Evolutionary conservation across 2,329 filamentous ascomycete genomes (phyloP), one percentile per base, ranked within the genome.

Genomic region (Epichloe gansuensis): DNA sequence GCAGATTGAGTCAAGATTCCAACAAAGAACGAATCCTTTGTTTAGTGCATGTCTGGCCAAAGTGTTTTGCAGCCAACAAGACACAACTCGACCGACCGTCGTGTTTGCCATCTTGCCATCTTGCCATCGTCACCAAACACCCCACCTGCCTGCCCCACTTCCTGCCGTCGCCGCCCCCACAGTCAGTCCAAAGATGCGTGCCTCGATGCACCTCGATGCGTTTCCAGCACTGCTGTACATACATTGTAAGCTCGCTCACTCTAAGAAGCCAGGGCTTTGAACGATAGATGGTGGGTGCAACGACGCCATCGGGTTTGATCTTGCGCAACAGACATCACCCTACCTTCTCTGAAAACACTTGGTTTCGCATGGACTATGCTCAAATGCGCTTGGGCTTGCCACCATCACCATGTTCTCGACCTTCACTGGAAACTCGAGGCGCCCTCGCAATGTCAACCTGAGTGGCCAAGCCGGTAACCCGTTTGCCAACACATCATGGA

Each of bases 371-470:
- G 25, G 47, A 34, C 47, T 39, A 12, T 40, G n/a, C 36, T 46
- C 9, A 25, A 44, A 17, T 13, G 47, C 51, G 42, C 25, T 41
- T 43, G 34, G 50, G 47, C 50, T 45, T 45, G 44, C 49, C 47
- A 51, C 44, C 59, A 60, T 59, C 64, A 61, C 59, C 64, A 96
- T 96, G 91, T 94, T 93, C 71, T 84, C 86, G 55, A 89, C 86
- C 51, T 98, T 98, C 71, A 93, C 87, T 25, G 93, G 93, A 60
- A 87, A 73, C 69, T 87, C 89, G 61, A 84, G 88, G 63, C 86
- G 87, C 59, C 84, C 85, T 55, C 84, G 93, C 58, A 90, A 96
- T 66, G 89, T 97, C 65, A 96, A 97, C 69, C 83, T 98, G 55
- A 93, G 89, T 58, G 93, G 89, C 56, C 85, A 90, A 60, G 81